These are phyloP conservation scores for Zizania latifolia DNA, from an alignment of 176 grass and related monocot species.

Conservation along the genomic window DNA sequence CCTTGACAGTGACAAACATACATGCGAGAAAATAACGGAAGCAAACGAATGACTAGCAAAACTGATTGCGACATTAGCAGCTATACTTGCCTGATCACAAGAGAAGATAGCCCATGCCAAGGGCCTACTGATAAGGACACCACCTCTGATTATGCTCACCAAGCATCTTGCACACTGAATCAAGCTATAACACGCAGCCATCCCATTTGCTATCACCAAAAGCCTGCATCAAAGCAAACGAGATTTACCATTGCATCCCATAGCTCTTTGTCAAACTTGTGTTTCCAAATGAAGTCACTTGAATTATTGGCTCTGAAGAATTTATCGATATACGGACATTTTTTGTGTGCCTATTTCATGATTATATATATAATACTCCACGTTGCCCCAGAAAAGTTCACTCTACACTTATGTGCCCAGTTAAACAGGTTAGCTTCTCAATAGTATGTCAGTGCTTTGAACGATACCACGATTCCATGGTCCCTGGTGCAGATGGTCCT, in stretches of 20 bases:
- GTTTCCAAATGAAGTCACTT: background rate
- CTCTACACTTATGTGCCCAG: background rate
- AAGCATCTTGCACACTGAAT: constrained; percentile 67
- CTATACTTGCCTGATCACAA: constrained; percentile 81
- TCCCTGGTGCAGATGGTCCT: constrained; percentile 35
- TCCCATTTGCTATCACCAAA: constrained; percentile 77
- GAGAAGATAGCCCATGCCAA: constrained; percentile 88
- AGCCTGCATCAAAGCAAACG: constrained; percentile 39
- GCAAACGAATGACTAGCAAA: background rate
- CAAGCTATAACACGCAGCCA: constrained; percentile 66
- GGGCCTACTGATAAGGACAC: constrained; percentile 51
- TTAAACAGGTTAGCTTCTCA: background rate
- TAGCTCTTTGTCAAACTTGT: background rate
- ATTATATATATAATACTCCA: background rate
- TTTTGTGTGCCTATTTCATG: background rate
- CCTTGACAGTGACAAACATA: constrained; percentile 14
- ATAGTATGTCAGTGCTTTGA: constrained; percentile 12
- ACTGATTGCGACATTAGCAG: background rate
- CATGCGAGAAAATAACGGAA: constrained; percentile 13
- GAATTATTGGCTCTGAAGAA: background rate
- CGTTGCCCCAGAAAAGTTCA: background rate
- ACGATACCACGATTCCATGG: constrained; percentile 13
- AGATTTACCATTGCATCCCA: background rate
- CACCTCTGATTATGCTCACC: constrained; percentile 47
- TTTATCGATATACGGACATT: background rate